Evolutionary conservation across 208 protist species (phyloP).

Genomic region (Tetramitus jugosus): DNA sequence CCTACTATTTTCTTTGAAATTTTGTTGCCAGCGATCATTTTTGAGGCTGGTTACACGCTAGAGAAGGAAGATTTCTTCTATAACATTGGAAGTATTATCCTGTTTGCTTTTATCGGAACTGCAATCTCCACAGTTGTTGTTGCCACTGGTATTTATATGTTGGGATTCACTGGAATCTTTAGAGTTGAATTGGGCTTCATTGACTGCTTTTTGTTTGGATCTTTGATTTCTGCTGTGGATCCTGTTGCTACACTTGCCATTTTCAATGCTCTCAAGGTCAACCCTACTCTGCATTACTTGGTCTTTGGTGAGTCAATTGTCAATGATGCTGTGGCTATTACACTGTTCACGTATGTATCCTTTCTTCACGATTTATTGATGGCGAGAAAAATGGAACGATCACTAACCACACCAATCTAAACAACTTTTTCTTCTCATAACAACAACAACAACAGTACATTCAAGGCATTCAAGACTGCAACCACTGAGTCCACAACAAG

Average conservation of each 20-base stretch:
- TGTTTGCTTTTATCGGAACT: slow-evolving; percentile 22
- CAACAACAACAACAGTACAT: too few relatives aligned
- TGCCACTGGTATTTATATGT: slow-evolving; percentile 2
- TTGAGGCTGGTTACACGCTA: slow-evolving; percentile 14
- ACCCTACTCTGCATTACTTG: slow-evolving; percentile 33
- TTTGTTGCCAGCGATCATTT: slow-evolving; percentile 23
- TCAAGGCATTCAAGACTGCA: slow-evolving; percentile 1
- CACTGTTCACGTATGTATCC: slow-evolving; percentile 36
- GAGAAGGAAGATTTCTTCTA: slow-evolving; percentile 12
- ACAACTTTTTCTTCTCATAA: too few relatives aligned
- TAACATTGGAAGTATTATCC: slow-evolving; percentile 25
- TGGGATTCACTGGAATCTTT: neutral
- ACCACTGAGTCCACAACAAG: neutral
- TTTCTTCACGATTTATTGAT: too few relatives aligned
- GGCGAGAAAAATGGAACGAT: too few relatives aligned
- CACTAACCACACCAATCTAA: too few relatives aligned
- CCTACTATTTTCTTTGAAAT: slow-evolving; percentile 22
- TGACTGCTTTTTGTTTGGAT: slow-evolving; percentile 46
- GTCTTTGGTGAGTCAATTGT: slow-evolving; percentile 48
- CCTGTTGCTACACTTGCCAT: slow-evolving; percentile 67
- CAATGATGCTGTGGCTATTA: slow-evolving; percentile 51
- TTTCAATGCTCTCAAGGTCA: slow-evolving; percentile 44
- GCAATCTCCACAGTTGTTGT: slow-evolving; percentile 2
- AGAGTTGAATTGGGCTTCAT: slow-evolving; percentile 15
- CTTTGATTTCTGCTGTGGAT: slow-evolving; percentile 60